Evolutionary conservation across 768 basidiomycete genomes (phyloP).

Genomic region (Pleurotus citrinopileatus): DNA sequence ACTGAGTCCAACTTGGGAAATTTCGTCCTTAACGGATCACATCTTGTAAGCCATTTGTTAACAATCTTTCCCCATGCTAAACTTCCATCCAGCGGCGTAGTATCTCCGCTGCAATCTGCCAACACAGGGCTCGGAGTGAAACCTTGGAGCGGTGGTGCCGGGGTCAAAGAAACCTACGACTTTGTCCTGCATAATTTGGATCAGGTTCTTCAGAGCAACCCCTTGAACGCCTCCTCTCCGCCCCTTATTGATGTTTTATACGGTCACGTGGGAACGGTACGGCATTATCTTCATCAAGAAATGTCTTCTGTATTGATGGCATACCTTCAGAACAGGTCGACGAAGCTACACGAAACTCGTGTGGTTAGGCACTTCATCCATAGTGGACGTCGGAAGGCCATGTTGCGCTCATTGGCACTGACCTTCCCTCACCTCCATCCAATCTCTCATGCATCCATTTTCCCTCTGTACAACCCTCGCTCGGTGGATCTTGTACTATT

Average conservation of each 20-base stretch:
- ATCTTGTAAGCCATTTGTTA: conserved; percentile 37
- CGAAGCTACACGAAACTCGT: conserved; percentile 17
- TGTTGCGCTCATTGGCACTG: conserved; percentile 30
- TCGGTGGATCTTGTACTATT: conserved; percentile 71
- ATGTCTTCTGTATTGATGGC: not conserved
- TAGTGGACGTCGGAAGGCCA: conserved; percentile 43
- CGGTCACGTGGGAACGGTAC: conserved; percentile 45
- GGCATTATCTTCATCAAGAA: not conserved
- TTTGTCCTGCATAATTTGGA: conserved; percentile 54
- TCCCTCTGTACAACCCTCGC: conserved; percentile 77
- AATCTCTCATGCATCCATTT: conserved; percentile 51
- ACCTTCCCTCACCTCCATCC: conserved; percentile 58
- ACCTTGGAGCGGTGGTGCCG: conserved; percentile 32
- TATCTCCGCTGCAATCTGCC: conserved; percentile 48
- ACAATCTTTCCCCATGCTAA: conserved; percentile 11
- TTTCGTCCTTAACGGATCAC: conserved; percentile 33
- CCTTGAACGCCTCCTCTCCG: conserved; percentile 37
- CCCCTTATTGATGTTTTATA: conserved; percentile 55
- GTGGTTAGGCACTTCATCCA: conserved; percentile 47
- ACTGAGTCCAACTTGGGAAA: conserved; percentile 71
- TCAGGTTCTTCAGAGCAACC: conserved; percentile 46
- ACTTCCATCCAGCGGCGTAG: conserved; percentile 30
- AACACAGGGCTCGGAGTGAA: conserved; percentile 41
- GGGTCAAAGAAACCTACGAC: conserved; percentile 38
- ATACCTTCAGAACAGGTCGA: not conserved